A percentile compares a stretch with the other conserved stretches of the same genome.
Conservation (phyloP, 768 basidiomycete genomes). For the Boletus speciosus region DNA sequence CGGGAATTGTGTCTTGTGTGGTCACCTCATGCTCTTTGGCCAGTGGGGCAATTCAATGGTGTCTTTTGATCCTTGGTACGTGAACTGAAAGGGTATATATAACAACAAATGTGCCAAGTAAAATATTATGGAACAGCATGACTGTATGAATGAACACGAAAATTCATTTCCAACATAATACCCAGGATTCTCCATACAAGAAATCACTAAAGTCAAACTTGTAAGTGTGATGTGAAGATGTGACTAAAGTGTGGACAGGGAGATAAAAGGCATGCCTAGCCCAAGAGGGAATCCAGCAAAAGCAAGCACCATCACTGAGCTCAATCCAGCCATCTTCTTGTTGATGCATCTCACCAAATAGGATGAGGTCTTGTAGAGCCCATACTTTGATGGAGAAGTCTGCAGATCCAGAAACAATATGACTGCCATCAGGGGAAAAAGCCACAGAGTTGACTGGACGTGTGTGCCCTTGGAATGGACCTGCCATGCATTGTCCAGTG, state of each 20-base stretch:
- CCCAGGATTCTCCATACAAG: conserved; percentile 19
- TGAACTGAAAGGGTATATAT: neutral
- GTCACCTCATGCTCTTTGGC: too few species aligned
- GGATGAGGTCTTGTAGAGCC: neutral
- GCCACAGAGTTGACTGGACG: conserved; percentile 4
- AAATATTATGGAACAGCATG: neutral
- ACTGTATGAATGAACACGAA: neutral
- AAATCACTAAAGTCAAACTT: conserved; percentile 11
- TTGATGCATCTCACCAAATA: conserved; percentile 3
- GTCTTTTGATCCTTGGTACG: neutral
- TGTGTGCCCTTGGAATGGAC: conserved; percentile 15
- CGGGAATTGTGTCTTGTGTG: too few species aligned
- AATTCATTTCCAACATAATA: conserved; percentile 14
- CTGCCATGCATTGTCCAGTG: conserved; percentile 13
- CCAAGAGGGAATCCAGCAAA: conserved; percentile 22
- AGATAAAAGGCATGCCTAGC: conserved; percentile 18
- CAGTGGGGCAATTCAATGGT: too few species aligned
- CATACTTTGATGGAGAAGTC: conserved; percentile 15
- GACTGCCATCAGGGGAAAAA: conserved; percentile 16
- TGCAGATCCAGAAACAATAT: conserved; percentile 14
- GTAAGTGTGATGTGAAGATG: conserved; percentile 8
- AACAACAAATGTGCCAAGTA: neutral
- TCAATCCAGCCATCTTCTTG: conserved; percentile 17
- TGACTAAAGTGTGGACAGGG: conserved; percentile 13
- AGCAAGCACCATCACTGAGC: conserved; percentile 2